Percentiles rank a stretch among this genome's conserved stretches.
Evolutionary conservation across 2,329 filamentous ascomycete species (phyloP).

Genomic region (Graphilbum fragrans): DNA sequence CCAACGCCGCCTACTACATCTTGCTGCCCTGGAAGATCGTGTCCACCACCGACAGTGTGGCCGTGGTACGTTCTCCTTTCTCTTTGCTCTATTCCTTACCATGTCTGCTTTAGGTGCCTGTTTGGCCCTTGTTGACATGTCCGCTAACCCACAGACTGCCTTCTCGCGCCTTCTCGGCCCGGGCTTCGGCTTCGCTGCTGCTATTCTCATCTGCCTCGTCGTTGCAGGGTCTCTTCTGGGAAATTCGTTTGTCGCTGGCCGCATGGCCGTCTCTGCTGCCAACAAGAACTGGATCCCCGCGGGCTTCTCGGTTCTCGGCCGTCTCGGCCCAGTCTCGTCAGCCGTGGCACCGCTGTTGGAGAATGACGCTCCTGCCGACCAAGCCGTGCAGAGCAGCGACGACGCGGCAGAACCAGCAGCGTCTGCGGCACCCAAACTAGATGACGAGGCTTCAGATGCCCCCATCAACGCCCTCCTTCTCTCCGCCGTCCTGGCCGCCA

Average conservation of each 20-base stretch:
- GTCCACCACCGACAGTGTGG: slow-evolving; percentile 47
- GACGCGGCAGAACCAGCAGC: background rate
- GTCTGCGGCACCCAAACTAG: background rate
- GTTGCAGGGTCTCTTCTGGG: slow-evolving; percentile 50
- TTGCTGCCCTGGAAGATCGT: slow-evolving; percentile 47
- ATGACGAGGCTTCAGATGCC: slow-evolving; percentile 26
- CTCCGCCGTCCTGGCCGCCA: slow-evolving; percentile 32
- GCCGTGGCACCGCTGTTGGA: background rate
- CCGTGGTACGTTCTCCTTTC: slow-evolving; percentile 34
- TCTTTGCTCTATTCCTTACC: background rate
- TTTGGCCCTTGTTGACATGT: background rate
- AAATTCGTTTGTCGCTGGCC: slow-evolving; percentile 49
- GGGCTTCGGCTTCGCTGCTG: slow-evolving; percentile 38
- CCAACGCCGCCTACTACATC: slow-evolving; percentile 51
- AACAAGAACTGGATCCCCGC: slow-evolving; percentile 38
- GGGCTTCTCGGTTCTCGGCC: slow-evolving; percentile 30
- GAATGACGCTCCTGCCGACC: background rate
- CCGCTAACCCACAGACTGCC: slow-evolving; percentile 37
- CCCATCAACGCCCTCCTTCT: slow-evolving; percentile 42
- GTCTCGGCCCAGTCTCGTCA: slow-evolving; percentile 21
- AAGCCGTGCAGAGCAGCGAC: background rate
- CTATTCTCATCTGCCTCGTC: slow-evolving; percentile 45
- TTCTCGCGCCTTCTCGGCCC: slow-evolving; percentile 42
- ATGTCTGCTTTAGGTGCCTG: background rate
- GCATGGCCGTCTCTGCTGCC: slow-evolving; percentile 48